Base-by-base conservation (phyloP, 305 asterid species). In the Solanum hybrid region DNA sequence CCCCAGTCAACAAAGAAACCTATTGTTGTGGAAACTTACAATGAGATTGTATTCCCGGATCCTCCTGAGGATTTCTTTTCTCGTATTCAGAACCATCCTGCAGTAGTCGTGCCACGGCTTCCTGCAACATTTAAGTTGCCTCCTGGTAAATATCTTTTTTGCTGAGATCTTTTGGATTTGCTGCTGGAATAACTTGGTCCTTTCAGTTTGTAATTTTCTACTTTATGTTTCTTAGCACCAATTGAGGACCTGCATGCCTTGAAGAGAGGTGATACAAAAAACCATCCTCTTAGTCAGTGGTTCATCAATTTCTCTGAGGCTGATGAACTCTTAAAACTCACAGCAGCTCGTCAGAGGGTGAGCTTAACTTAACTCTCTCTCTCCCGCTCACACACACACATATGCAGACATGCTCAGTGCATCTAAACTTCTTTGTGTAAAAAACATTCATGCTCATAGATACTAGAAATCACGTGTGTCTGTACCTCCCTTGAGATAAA, bases 311-410 rank as follows among this genome's bases (percentile, higher is more conserved):
- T 95, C 93, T 96, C 98, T 3, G 98, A 96, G 95, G 98, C 98
- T 84, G 98, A 95, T 90, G 98, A 96, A 93, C 95, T 95, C 73
- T 92, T 95, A 89, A 94, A 94, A 90, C 97, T 95, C 90, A 93
- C 98, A 32, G 95, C 93, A 89, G 97, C 98, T 90, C 97, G 98
- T 85, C 97, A 96, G 90, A 96, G 92, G 97, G 98, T 96, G 75
- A 91, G 45, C 45, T 20, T 32, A 85, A 38, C 70, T 38, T 81
- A 26, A 51, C 41, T 84, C 17, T 84, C 75, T 45, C 88, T 84
- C 76, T 45, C 87, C 27, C 87, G 14, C 87, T 26, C 70, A 3
- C 87, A 11, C 78, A 13, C 65, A 39, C 24, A 26, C 37, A 39
- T 10, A 39, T 5, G 32, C 26, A 15, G 29, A 31, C 41, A 20